phyloP scores from a whole-genome alignment of 495 filamentous ascomycete genomes.

The Pyrenula aspistea region DNA sequence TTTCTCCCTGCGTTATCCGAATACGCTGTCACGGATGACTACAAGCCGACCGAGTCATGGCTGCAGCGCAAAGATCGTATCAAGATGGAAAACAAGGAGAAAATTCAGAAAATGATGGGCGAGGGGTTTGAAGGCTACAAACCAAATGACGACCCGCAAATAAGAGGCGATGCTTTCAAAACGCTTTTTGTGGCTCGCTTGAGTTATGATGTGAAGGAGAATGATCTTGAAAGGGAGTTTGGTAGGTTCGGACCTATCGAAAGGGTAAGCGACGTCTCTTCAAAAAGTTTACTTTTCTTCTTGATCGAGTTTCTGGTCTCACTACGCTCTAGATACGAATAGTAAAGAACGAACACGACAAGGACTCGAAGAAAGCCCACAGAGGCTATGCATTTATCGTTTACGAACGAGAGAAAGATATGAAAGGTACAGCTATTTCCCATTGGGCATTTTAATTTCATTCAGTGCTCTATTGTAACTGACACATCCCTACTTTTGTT shows the following conservation, averaged over 20 bases:
- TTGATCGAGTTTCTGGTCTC: constrained; percentile 3
- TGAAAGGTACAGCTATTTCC: constrained; percentile 75
- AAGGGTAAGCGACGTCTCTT: constrained; percentile 44
- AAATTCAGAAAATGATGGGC: constrained; percentile 45
- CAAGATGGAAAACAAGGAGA: constrained; percentile 63
- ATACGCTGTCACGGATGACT: constrained; percentile 60
- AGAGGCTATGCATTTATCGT: constrained; percentile 95
- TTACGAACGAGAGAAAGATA: constrained; percentile 94
- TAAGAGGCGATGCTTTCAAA: constrained; percentile 86
- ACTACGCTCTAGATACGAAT: constrained; percentile 64
- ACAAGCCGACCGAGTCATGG: constrained; percentile 83
- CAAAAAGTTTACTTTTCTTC: not conserved
- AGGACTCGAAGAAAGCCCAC: constrained; percentile 72
- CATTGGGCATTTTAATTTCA: constrained; percentile 1
- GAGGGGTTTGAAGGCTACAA: constrained; percentile 64
- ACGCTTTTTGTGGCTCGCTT: constrained; percentile 88
- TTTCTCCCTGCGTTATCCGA: constrained; percentile 58
- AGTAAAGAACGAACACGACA: constrained; percentile 53
- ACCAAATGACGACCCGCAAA: constrained; percentile 60
- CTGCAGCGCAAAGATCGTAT: constrained; percentile 71
- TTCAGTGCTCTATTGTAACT: constrained; percentile 15
- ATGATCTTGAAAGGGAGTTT: constrained; percentile 90
- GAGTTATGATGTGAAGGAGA: constrained; percentile 74
- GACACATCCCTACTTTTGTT: constrained; percentile 15
- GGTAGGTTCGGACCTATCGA: constrained; percentile 91